Base-by-base conservation (phyloP, 768 basidiomycete genomes). In the Leccinum rimulosum region DNA sequence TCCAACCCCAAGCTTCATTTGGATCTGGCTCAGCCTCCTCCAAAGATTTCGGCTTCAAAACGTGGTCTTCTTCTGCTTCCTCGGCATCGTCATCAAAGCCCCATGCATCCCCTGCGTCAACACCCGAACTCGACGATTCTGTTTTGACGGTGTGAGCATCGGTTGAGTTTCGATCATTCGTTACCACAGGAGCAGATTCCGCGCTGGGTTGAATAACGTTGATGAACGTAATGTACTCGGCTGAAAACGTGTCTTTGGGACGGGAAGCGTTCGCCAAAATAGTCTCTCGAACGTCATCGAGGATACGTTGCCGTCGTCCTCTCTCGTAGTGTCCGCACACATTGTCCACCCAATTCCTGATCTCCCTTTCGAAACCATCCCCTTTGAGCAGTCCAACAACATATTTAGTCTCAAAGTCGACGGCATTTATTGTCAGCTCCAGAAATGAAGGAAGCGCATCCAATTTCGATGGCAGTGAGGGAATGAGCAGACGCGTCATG, bases 321-420 rank as follows among this genome's bases (percentile, higher is more conserved):
- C 84, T 84, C 70, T 94, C 93, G 70, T 94, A 96, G 71, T 93
- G 90, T 3, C 79, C 74, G 17, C 83, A 81, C 11, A 91, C 79
- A 4, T 83, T 81, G 52, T 86, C 80, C 4, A 81, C 82, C 91
- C 94, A 96, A 6, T 73, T 66, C 66, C 82, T 81, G 56, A 95
- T 82, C 7, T 84, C 75, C 27, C 75, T 76, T 49, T 86, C 84
- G 6, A 74, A 73, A 12, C 63, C 56, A 22, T 78, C 80, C 55
- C 78, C 80, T 14, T 80, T 80, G 15, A 89, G 74, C 58, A 87
- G 64, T 14, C 70, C 70, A 14, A 81, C 65, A 15, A 89, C 66
- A 53, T 82, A 81, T 36, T 75, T 73, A 11, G 79, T 75, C 75
- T 96, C 94, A 47, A 94, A 88, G 3, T 73, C 69, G 5, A 89